These are phyloP conservation scores for Tephrocybe sp. DNA, from an alignment of 768 basidiomycete species.

Conservation along the genomic window DNA sequence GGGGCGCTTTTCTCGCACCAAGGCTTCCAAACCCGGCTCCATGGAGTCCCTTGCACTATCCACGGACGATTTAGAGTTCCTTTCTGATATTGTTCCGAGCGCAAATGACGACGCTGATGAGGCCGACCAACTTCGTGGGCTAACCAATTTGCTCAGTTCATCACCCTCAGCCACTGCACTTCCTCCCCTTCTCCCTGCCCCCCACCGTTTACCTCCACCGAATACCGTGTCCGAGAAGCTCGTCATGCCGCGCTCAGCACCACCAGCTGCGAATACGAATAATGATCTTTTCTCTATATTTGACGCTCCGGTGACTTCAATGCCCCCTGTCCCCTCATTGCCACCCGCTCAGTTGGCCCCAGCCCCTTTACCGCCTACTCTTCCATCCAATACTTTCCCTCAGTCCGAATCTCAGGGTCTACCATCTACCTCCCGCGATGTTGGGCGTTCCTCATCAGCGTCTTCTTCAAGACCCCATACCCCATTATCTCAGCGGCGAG, in stretches of 20 bases:
- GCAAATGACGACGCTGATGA: slow-evolving; percentile 40
- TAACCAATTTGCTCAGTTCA: slow-evolving; percentile 42
- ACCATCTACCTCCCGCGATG: slow-evolving; percentile 3
- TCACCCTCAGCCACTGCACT: slow-evolving; percentile 39
- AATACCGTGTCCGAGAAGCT: neutral
- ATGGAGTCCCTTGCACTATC: slow-evolving; percentile 68
- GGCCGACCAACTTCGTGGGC: slow-evolving; percentile 30
- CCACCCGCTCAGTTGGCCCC: neutral
- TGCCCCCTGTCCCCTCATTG: slow-evolving; percentile 10
- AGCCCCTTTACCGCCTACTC: neutral
- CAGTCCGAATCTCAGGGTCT: slow-evolving; percentile 5
- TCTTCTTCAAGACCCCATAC: slow-evolving; percentile 14
- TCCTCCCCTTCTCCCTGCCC: slow-evolving; percentile 45
- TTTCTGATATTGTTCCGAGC: slow-evolving; percentile 67
- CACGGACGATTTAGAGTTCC: slow-evolving; percentile 77
- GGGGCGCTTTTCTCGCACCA: slow-evolving; percentile 63
- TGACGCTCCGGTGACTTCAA: slow-evolving; percentile 11
- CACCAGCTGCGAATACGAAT: slow-evolving; percentile 5
- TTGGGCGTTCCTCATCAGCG: slow-evolving; percentile 10
- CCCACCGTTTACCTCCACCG: slow-evolving; percentile 24
- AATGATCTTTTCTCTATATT: slow-evolving; percentile 30
- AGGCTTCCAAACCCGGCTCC: slow-evolving; percentile 30
- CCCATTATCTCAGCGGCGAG: slow-evolving; percentile 16
- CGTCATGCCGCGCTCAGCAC: too few relatives aligned
- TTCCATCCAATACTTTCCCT: neutral